A percentile compares a stretch with the other conserved stretches of the same genome.
Evolutionary conservation across 2,329 filamentous ascomycete genomes (phyloP).

Genomic region (Talaromyces rugulosus): DNA sequence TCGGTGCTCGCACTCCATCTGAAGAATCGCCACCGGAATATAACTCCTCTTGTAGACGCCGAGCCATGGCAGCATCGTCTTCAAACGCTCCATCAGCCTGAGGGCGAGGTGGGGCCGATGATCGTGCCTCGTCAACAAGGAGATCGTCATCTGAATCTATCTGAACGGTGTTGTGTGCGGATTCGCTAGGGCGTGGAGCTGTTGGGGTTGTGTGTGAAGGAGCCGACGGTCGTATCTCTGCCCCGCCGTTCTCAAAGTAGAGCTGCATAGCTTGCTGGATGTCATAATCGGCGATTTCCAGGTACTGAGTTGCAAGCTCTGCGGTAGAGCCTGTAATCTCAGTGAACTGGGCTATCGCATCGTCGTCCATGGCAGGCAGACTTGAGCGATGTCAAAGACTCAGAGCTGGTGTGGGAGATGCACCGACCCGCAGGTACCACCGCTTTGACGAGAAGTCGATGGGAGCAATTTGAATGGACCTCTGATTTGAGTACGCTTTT

Average conservation of each 20-base stretch:
- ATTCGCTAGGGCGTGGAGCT: slow-evolving; percentile 31
- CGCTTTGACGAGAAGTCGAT: background rate
- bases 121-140: slow-evolving; percentile 36
- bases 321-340: slow-evolving; percentile 73
- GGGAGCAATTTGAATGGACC: background rate
- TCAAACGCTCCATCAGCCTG: slow-evolving; percentile 58
- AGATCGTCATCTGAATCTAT: slow-evolving; percentile 69
- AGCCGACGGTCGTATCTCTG: slow-evolving; percentile 40
- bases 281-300: slow-evolving; percentile 79
- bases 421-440: background rate
- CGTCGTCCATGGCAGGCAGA: slow-evolving; percentile 59
- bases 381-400: background rate
- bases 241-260: slow-evolving; percentile 82
- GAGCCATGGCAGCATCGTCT: slow-evolving; percentile 90
- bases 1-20: slow-evolving; percentile 78
- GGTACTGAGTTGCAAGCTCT: slow-evolving; percentile 73
- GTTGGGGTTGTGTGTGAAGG: slow-evolving; percentile 27
- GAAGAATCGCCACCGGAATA: slow-evolving; percentile 54
- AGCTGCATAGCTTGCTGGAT: slow-evolving; percentile 82
- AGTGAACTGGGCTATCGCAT: slow-evolving; percentile 69
- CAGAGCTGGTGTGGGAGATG: background rate
- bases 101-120: slow-evolving; percentile 24
- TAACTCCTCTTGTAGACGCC: slow-evolving; percentile 85
- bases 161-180: slow-evolving; percentile 58
- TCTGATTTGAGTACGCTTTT: background rate